Percentiles rank a stretch among this genome's conserved stretches.
Evolutionary conservation across 2,329 filamentous ascomycete genomes (phyloP).

Genomic region (Trichoderma aggressivum): DNA sequence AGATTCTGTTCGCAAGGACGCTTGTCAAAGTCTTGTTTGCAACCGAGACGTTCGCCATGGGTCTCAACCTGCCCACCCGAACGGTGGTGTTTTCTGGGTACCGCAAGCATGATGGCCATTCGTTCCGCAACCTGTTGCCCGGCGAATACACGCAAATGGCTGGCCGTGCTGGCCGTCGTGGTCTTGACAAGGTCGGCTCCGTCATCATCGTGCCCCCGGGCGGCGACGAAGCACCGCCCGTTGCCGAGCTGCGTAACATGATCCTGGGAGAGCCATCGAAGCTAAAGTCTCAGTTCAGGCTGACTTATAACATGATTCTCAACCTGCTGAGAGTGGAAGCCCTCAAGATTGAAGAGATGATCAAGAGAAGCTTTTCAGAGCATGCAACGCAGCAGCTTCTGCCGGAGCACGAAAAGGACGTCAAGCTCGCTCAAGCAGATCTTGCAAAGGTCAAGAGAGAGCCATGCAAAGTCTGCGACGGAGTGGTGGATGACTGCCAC

Average conservation of each 20-base stretch:
- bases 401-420: slow-evolving; percentile 92
- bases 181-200: slow-evolving; percentile 86
- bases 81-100: slow-evolving; percentile 98
- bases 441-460: slow-evolving; percentile 87
- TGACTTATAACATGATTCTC: slow-evolving; percentile 99
- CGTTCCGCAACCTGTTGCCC: slow-evolving; percentile 84
- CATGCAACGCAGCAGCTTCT: slow-evolving; percentile 93
- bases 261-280: slow-evolving; percentile 95
- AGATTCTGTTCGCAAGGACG: slow-evolving; percentile 92
- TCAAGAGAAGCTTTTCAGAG: slow-evolving; percentile 98
- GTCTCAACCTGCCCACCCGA: slow-evolving; percentile 88
- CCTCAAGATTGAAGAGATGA: slow-evolving; percentile 99
- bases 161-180: slow-evolving; percentile 86
- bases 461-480: slow-evolving; percentile 75
- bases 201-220: slow-evolving; percentile 89
- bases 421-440: slow-evolving; percentile 88
- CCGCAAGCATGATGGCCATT: slow-evolving; percentile 90
- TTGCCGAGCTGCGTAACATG: slow-evolving; percentile 81
- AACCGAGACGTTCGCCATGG: slow-evolving; percentile 98
- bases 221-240: slow-evolving; percentile 82
- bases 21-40: slow-evolving; percentile 96
- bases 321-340: slow-evolving; percentile 94
- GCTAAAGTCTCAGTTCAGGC: slow-evolving; percentile 87
- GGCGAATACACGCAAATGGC: slow-evolving; percentile 99
- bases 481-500: slow-evolving; percentile 76